Conservation (phyloP, 1,139 yeast species). For the Hansenula sp. region DNA sequence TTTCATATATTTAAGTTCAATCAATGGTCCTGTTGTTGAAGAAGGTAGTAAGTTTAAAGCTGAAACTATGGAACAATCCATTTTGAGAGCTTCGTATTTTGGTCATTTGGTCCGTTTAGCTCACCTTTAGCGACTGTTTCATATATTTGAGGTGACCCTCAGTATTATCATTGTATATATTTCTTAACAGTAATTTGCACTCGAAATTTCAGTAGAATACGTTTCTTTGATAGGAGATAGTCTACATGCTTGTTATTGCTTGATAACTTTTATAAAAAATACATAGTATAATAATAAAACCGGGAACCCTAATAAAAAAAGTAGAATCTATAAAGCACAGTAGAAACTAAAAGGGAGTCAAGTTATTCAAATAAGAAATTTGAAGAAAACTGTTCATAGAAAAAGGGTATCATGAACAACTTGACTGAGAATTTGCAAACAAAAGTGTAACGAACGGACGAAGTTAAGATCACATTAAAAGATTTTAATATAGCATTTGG, state of each 20-base stretch:
- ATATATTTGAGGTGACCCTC: too few species aligned
- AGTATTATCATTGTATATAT: too few species aligned
- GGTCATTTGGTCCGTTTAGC: too few species aligned
- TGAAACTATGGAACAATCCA: too few species aligned
- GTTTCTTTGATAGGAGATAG: too few species aligned
- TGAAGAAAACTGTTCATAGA: neutral
- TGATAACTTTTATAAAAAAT: neutral
- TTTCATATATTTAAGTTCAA: too few species aligned
- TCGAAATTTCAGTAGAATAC: too few species aligned
- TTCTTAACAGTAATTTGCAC: too few species aligned
- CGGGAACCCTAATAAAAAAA: neutral
- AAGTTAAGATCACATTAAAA: neutral
- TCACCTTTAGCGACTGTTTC: too few species aligned
- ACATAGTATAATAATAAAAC: neutral
- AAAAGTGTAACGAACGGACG: neutral
- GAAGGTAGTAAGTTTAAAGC: too few species aligned
- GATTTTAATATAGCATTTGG: neutral
- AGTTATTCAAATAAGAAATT: neutral
- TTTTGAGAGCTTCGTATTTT: too few species aligned
- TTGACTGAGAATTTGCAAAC: constrained; percentile 1
- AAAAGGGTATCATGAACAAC: constrained; percentile 1
- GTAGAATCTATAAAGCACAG: neutral
- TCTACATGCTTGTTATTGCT: neutral
- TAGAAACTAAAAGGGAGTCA: neutral
- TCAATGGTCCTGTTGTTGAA: too few species aligned